Percentiles rank a stretch among this genome's conserved stretches.
These are phyloP conservation scores for Chaetomium globosum DNA, from an alignment of 2,329 filamentous ascomycete species.

Conservation along the genomic window DNA sequence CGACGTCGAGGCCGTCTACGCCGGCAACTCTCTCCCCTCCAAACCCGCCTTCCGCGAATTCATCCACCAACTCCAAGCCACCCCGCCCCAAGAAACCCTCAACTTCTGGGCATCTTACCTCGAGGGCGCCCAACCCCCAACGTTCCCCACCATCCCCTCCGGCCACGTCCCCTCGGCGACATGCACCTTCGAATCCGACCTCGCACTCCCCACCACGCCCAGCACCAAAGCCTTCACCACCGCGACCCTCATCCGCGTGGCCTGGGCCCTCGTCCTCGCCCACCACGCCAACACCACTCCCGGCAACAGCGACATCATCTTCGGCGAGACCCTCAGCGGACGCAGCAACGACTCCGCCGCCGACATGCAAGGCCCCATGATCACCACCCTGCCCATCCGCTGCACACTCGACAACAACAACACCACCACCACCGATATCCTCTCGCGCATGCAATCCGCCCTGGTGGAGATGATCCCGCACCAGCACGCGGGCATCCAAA, in stretches of 20 bases:
- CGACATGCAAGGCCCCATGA: slow-evolving; percentile 30
- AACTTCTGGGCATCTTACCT: slow-evolving; percentile 45
- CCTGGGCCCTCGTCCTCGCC: slow-evolving; percentile 59
- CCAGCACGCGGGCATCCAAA: slow-evolving; percentile 23
- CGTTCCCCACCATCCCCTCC: slow-evolving; percentile 14
- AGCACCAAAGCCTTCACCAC: slow-evolving; percentile 45
- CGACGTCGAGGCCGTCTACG: slow-evolving; percentile 55
- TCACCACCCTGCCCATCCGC: slow-evolving; percentile 33
- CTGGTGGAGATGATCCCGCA: slow-evolving; percentile 19
- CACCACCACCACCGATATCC: background rate
- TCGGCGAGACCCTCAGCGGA: slow-evolving; percentile 47
- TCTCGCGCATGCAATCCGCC: background rate
- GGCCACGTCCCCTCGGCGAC: slow-evolving; percentile 19
- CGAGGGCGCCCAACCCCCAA: background rate
- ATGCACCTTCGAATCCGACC: slow-evolving; percentile 7
- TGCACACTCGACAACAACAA: slow-evolving; percentile 27
- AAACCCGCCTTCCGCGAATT: slow-evolving; percentile 54
- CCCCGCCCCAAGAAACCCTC: slow-evolving; percentile 45
- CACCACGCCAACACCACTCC: slow-evolving; percentile 54
- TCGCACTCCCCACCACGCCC: background rate
- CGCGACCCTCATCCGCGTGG: slow-evolving; percentile 60
- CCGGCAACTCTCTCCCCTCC: slow-evolving; percentile 44
- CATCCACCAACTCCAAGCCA: slow-evolving; percentile 49
- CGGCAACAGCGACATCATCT: slow-evolving; percentile 53
- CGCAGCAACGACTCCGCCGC: slow-evolving; percentile 36